Conservation (phyloP, 345 rosid species). For the Eucalyptus microcorys region DNA sequence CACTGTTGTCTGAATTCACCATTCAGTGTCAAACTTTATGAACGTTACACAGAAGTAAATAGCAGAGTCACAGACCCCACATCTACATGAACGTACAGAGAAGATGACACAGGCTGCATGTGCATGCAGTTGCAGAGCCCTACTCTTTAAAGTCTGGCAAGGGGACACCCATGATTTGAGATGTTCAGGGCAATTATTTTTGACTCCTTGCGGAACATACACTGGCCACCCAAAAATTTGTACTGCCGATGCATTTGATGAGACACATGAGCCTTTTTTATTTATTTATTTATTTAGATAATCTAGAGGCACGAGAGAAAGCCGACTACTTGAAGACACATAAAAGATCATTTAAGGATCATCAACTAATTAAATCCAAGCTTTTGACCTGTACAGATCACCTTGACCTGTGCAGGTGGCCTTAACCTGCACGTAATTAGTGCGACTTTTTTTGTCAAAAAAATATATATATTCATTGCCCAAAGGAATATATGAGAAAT, state of each 20-base stretch:
- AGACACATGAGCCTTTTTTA: background rate
- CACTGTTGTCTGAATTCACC: background rate
- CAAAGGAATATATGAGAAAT: too few species aligned
- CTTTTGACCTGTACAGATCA: background rate
- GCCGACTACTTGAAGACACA: background rate
- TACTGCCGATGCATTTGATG: background rate
- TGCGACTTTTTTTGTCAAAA: too few species aligned
- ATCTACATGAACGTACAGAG: background rate
- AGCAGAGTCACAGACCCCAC: background rate
- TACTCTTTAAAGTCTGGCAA: background rate
- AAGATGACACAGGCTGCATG: background rate
- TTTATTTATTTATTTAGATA: background rate
- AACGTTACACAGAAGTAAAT: background rate
- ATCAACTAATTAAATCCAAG: background rate
- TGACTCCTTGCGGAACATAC: background rate
- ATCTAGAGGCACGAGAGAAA: background rate
- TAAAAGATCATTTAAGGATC: background rate
- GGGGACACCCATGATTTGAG: background rate
- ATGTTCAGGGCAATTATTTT: background rate
- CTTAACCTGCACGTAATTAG: background rate
- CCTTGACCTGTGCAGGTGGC: background rate
- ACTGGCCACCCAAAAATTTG: background rate
- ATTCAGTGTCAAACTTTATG: background rate
- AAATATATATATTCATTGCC: too few species aligned
- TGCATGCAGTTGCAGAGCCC: background rate